Conservation (phyloP, 768 basidiomycete genomes). For the Lactarius sanguifluus region DNA sequence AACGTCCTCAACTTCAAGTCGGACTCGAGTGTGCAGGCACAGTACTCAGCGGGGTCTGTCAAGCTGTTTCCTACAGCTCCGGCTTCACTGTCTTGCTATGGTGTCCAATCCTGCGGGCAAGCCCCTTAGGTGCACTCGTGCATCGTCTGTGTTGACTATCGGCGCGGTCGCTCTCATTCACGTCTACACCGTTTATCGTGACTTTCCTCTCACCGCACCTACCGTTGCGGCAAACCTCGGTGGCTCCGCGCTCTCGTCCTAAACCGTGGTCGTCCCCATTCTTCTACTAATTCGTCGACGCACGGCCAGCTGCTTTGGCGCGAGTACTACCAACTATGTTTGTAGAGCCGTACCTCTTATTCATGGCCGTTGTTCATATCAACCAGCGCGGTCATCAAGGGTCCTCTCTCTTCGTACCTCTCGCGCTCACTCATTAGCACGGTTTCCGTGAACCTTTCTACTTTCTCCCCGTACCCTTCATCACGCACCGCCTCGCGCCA, state of each 20-base stretch:
- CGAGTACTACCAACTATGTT: slow-evolving; percentile 56
- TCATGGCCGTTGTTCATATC: slow-evolving; percentile 61
- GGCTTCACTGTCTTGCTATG: neutral
- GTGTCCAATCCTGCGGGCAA: neutral
- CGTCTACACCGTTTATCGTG: slow-evolving; percentile 70
- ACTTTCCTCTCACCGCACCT: slow-evolving; percentile 79
- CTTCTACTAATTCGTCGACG: no score
- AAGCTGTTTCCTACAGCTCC: no score
- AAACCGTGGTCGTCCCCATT: slow-evolving; percentile 57
- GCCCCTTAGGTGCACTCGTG: slow-evolving; percentile 11
- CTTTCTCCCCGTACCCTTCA: slow-evolving; percentile 67
- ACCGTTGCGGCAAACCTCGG: slow-evolving; percentile 54
- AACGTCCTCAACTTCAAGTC: no score
- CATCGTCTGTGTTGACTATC: slow-evolving; percentile 43
- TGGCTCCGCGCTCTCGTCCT: slow-evolving; percentile 55
- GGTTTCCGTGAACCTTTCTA: slow-evolving; percentile 58
- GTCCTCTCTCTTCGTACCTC: slow-evolving; percentile 49
- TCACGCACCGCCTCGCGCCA: slow-evolving; percentile 64
- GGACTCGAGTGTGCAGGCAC: no score
- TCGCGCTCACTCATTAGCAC: slow-evolving; percentile 41
- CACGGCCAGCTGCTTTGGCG: slow-evolving; percentile 38
- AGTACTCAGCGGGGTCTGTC: no score
- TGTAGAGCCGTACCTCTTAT: slow-evolving; percentile 65
- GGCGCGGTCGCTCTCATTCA: slow-evolving; percentile 42
- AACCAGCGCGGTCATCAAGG: slow-evolving; percentile 51